phyloP scores from a whole-genome alignment of 2,329 filamentous ascomycete genomes.

The Neonectria faginata region DNA sequence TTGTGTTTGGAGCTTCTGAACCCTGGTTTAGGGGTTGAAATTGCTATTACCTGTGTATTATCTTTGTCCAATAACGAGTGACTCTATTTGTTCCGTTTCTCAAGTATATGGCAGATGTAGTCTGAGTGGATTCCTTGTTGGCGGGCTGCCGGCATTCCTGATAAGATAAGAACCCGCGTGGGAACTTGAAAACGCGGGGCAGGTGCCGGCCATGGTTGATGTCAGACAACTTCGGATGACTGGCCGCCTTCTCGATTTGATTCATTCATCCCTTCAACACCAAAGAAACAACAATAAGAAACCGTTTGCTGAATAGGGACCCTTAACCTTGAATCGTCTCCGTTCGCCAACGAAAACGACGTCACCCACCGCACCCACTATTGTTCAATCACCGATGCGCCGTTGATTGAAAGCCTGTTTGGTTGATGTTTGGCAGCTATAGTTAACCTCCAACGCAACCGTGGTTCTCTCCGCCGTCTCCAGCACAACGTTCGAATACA shows the following conservation, averaged over 20 bases:
- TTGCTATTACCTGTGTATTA: not conserved
- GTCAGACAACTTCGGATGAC: not conserved
- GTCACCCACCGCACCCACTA: not conserved
- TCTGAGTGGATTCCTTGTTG: not conserved
- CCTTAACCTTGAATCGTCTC: not conserved
- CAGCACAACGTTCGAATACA: not conserved
- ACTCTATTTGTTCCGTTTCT: no score
- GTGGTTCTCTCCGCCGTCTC: not conserved
- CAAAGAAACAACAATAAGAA: not conserved
- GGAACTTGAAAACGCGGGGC: not conserved
- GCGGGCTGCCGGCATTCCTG: not conserved
- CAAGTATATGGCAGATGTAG: not conserved
- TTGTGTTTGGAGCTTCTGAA: not conserved
- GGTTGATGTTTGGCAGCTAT: not conserved
- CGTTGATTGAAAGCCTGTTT: not conserved
- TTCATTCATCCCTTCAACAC: not conserved
- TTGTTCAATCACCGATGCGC: not conserved
- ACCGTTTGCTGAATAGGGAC: no score
- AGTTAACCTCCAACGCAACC: not conserved
- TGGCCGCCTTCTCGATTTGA: not conserved
- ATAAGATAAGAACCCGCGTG: slow-evolving; percentile 4
- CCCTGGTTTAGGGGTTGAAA: not conserved
- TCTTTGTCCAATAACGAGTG: no score
- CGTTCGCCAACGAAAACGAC: not conserved
- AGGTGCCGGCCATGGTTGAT: slow-evolving; percentile 45